Evolutionary conservation across 2,329 filamentous ascomycete genomes (phyloP).

Genomic region (Monosporascus sp.): DNA sequence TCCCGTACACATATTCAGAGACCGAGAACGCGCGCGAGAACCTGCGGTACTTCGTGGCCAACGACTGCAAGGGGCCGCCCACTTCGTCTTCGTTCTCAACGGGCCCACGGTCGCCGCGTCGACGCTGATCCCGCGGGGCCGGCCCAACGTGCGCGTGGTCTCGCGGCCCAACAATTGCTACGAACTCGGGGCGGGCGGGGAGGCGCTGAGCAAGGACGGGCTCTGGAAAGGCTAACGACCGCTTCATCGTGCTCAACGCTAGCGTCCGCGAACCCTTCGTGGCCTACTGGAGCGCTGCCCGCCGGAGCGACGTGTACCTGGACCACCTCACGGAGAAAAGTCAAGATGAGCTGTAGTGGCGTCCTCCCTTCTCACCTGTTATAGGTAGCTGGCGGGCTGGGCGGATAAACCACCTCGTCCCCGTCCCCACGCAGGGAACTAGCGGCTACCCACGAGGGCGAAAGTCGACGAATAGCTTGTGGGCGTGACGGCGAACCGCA

Average conservation of each 20-base stretch:
- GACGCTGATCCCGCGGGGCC: conserved; percentile 18
- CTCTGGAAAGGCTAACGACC: conserved; percentile 31
- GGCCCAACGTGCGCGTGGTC: too few relatives aligned
- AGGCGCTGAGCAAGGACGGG: conserved; percentile 26
- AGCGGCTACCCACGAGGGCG: neutral
- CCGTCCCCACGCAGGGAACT: neutral
- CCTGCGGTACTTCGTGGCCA: conserved; percentile 30
- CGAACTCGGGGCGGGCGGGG: conserved; percentile 30
- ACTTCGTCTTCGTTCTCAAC: conserved; percentile 36
- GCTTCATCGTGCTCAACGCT: conserved; percentile 32
- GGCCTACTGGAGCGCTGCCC: conserved; percentile 28
- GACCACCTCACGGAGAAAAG: conserved; percentile 22
- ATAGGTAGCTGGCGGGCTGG: neutral
- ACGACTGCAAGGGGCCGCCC: conserved; percentile 32
- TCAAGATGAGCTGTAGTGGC: conserved; percentile 14
- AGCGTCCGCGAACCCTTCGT: conserved; percentile 33
- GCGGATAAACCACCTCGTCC: neutral
- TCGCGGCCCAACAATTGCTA: conserved; percentile 28
- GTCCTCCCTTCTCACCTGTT: neutral
- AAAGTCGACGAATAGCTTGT: conserved; percentile 18
- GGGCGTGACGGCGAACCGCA: conserved; percentile 32
- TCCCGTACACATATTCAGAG: conserved; percentile 33
- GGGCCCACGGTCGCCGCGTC: conserved; percentile 22
- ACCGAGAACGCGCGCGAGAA: conserved; percentile 26
- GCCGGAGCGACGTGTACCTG: conserved; percentile 33